Evolutionary conservation across 768 basidiomycete genomes (phyloP), one percentile per base, ranked within the genome.

Genomic region (Naganishia vishniacii): DNA sequence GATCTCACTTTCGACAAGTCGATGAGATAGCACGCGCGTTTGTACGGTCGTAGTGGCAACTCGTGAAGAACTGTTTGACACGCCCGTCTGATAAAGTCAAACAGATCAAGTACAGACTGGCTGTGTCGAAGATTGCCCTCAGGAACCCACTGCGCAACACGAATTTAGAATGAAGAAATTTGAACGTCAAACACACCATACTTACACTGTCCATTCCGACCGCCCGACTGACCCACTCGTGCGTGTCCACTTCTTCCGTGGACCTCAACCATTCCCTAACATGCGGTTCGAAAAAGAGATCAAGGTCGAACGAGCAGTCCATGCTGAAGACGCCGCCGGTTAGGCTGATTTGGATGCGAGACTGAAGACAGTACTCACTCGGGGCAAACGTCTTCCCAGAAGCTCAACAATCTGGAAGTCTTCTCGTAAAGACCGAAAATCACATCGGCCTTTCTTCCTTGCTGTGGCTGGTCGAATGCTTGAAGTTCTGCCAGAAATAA

Each of bases 251-350:
- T 16, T 63, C 69, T 46, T 75, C 73, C 13, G 72, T 74, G 40
- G 73, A 68, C 29, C 62, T 66, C 53, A 77, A 48, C 76, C 76
- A 77, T 32, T 75, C 74, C 23, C 63, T 20, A 7, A 77, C 73
- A 48, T 77, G 71, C 18, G 76, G 76, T 61, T 77, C 75, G 53
- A 77, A 77, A 68, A 76, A 75, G 2, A 71, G 34, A 59, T 77
- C 73, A 9, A 76, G 58, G 46, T 76, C 75, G 58, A 77, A 75
- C 15, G 67, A 73, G 64, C 71, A 69, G 28, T 75, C 72, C 59
- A 71, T 68, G 11, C 73, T 73, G 60, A 18, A 45, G 1, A 15
- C 13, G 29, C 16, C 59, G 61, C 41, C 25, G 37, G 32, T 25
- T 16, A 40, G 51, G 5, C n/a, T n/a, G n/a, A 2, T 20, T 16